phyloP scores from a whole-genome alignment of 306 rosid genomes.

The Cucurbita pepo region DNA sequence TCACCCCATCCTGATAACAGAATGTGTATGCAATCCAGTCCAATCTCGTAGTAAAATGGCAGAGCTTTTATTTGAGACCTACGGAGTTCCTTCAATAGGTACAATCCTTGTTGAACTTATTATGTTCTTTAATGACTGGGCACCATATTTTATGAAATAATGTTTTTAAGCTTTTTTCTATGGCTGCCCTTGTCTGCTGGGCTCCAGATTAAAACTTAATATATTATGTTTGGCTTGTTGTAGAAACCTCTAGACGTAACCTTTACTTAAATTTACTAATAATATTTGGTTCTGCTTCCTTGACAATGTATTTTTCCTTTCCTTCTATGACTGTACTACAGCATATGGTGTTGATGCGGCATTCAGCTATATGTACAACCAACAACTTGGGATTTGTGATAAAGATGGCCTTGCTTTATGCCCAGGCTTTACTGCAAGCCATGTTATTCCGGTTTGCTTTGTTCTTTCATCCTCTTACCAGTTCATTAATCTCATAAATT shows the following conservation, averaged over 20 bases:
- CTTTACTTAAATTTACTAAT: neutral
- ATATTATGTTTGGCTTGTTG: neutral
- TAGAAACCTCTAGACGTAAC: neutral
- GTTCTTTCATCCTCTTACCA: neutral
- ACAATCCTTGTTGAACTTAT: neutral
- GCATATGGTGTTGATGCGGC: constrained; percentile 95
- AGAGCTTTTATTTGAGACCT: constrained; percentile 92
- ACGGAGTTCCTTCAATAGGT: constrained; percentile 93
- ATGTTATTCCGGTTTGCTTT: constrained; percentile 82
- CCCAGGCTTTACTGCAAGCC: constrained; percentile 84
- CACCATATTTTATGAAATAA: neutral
- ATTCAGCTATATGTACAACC: constrained; percentile 84
- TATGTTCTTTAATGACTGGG: neutral
- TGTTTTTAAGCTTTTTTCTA: neutral
- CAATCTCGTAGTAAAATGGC: constrained; percentile 96
- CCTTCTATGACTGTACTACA: constrained; percentile 23
- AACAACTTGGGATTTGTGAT: constrained; percentile 60
- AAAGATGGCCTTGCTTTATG: constrained; percentile 89
- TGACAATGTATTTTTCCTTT: neutral
- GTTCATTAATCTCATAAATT: neutral
- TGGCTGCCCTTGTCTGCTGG: neutral
- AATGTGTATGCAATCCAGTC: constrained; percentile 85
- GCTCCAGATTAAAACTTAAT: too few relatives aligned
- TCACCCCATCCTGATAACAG: constrained; percentile 89
- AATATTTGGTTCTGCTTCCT: neutral